Evolutionary conservation across 2,329 filamentous ascomycete genomes (phyloP), one percentile per base, ranked within the genome.

Genomic region (Botrytis fragariae): DNA sequence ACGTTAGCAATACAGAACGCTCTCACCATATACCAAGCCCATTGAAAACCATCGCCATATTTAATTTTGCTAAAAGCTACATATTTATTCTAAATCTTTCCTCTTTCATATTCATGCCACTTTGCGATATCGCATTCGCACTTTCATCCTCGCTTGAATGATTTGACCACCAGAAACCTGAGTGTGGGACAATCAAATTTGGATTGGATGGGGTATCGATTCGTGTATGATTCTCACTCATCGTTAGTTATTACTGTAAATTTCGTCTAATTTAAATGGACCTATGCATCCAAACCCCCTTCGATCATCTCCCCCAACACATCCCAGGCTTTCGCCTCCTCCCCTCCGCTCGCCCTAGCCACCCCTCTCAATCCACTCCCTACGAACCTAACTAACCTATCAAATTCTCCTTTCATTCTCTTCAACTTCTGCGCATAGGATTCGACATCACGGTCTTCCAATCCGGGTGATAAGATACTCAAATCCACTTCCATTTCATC

Each of bases 291-390:
- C 39, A 81, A 67, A 2, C 84, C 83, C 79, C 85, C 86, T 77
- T 95, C 92, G 62, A 97, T 82, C 84, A 92, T 92, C 81, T 97
- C 93, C 0, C 92, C 93, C 74, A 97, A 81, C 74, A 92, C 89
- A 82, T 96, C 93, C 92, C 94, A 95, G 80, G 91, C 89, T 45
- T 87, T 79, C 1, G 77, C 75, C 29, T 78, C 77, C 14, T 77
- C 77, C 82, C 93, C 90, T 42, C 89, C 89, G 65, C 92, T 91
- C 48, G 91, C 92, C 77, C 94, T 87, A 68, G 93, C 91, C 16
- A 96, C 89, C 16, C 92, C 91, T 71, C 91, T 88, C 75, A 98
- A 80, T 0, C 93, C 94, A 68, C 91, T 89, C 3, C 87, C 87
- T 22, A 96, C 86, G 80, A 97, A 97, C 0, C 87, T 84, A 42